Percentiles rank a stretch among this genome's conserved stretches.
phyloP scores from a whole-genome alignment of 1,284 basidiomycete species.

The Phlebopus sp. region DNA sequence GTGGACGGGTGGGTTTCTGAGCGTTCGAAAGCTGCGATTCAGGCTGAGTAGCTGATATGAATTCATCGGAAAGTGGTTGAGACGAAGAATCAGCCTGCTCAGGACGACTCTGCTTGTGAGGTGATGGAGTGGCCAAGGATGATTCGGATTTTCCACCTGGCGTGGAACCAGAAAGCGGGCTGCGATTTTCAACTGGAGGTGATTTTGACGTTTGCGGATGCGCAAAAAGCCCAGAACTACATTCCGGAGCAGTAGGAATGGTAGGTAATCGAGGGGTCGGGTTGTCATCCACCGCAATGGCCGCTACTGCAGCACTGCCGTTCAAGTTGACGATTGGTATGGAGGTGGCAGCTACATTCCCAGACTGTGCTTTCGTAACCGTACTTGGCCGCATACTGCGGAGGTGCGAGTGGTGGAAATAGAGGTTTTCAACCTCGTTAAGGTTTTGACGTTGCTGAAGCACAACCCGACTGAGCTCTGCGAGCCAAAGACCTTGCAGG shows the following conservation, averaged over 20 bases:
- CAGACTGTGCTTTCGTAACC: conserved; percentile 9
- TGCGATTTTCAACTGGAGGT: neutral
- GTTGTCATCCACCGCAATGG: conserved; percentile 7
- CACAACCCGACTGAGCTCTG: conserved; percentile 2
- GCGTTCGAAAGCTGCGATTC: neutral
- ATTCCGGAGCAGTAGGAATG: conserved; percentile 10
- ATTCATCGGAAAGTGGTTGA: neutral
- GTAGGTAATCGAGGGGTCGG: conserved; percentile 2
- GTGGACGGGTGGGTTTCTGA: conserved; percentile 3
- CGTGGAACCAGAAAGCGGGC: too few relatives aligned
- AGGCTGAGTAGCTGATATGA: conserved; percentile 2
- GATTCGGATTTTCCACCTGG: too few relatives aligned
- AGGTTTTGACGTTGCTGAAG: conserved; percentile 67
- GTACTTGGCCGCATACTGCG: conserved; percentile 18
- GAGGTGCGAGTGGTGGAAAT: conserved; percentile 64
- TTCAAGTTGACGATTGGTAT: neutral
- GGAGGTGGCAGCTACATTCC: neutral
- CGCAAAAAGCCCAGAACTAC: conserved; percentile 3
- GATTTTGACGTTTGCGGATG: neutral
- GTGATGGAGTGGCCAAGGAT: conserved; percentile 5
- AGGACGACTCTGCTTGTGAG: conserved; percentile 9
- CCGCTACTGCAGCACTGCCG: neutral
- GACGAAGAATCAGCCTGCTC: neutral
- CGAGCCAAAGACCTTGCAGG: conserved; percentile 6
- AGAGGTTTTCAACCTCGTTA: conserved; percentile 76